Base-by-base conservation (phyloP, 2,329 filamentous ascomycete species). In the Nigrospora osmanthi region DNA sequence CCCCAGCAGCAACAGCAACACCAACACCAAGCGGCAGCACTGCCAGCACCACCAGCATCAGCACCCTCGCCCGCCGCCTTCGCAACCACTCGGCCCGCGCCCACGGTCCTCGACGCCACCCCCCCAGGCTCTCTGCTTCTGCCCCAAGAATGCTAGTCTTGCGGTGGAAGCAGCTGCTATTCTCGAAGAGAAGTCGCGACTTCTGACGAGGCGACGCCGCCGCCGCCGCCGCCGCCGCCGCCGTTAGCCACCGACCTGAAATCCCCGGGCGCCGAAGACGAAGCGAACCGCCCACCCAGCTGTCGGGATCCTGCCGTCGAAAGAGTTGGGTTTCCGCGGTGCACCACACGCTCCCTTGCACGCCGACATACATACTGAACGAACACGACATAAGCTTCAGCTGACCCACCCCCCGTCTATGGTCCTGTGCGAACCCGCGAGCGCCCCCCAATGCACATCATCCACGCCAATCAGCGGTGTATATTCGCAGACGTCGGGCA, bases 401-500 rank as follows among this genome's bases (percentile, higher is more conserved):
- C 35, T 34, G n/a, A 19, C 36, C 19, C 43, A 14, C 17, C 23
- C 43, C 47, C 32, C 23, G 23, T 28, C 39, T 39, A 23, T 42
- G 45, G 44, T 49, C 39, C 47, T 54, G 50, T 50, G 50, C 52
- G 46, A 50, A 52, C 43, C 50, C 52, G 48, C 45, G 37, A 46
- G 43, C 35, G 35, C 44, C 46, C 45, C 49, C 52, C 55, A 50
- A 61, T 61, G 59, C 53, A 50, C 51, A 48, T 41, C 51, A 33
- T 39, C 44, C 34, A 40, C 31, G 19, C 16, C 43, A 16, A 54
- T 51, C 57, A 48, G 53, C 54, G 57, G 52, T 52, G 54, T 57
- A 57, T 52, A 64, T 65, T 35, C 35, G 62, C 61, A 61, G 61
- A 28, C 23, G 23, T 62, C 58, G 52, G 40, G 35, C 33, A 64